Base-by-base conservation (phyloP, 192 early-diverging fungal genomes). In the Coemansia sp. region DNA sequence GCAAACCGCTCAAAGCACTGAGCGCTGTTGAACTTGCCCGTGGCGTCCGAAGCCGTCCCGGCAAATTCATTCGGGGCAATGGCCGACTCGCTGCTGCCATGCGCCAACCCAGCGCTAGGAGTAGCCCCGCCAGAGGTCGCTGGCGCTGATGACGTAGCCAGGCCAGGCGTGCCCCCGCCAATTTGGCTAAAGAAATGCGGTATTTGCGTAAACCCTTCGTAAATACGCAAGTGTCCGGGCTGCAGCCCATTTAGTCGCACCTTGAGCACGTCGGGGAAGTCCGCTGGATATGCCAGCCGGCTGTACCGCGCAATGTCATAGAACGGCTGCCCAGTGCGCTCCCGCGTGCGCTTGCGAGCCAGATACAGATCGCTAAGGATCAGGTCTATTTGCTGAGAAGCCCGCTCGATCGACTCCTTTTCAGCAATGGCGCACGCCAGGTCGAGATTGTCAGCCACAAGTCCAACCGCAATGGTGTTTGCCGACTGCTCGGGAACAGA, bases 391-490 rank as follows among this genome's bases (percentile, higher is more conserved):
- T 97, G 95, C n/a, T 90, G 84, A n/a, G 93, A 84, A 1, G 95
- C 93, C 63, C 96, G 96, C 72, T 97, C 95, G 68, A 94, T 93
- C 2, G 98, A 95, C 27, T 95, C 92, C 71, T 95, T 94, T 75
- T 99, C 95, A 61, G 97, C 92, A 30, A 99, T 88, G 0, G 94
- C 89, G 73, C 95, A 97, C 11, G 92, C 95, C 34, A 97, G 83
- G 45, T 99, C 98, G 59, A 98, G 73, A 71, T 99, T 99, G 71
- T 98, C 96, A 5, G 89, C 84, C 11, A 96, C 94, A 30, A 94
- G 87, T 45, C 94, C 84, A 37, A 91, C 83, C 9, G 95, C 91
- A 8, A 91, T 90, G 71, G 93, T 91, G 61, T 98, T 95, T 0
- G 92, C 87, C 38, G 81, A 68, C 58, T 67, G 65, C 47, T 83